Evolutionary conservation across 2,329 filamentous ascomycete genomes (phyloP).

Genomic region (Aspergillus costaricaensis): DNA sequence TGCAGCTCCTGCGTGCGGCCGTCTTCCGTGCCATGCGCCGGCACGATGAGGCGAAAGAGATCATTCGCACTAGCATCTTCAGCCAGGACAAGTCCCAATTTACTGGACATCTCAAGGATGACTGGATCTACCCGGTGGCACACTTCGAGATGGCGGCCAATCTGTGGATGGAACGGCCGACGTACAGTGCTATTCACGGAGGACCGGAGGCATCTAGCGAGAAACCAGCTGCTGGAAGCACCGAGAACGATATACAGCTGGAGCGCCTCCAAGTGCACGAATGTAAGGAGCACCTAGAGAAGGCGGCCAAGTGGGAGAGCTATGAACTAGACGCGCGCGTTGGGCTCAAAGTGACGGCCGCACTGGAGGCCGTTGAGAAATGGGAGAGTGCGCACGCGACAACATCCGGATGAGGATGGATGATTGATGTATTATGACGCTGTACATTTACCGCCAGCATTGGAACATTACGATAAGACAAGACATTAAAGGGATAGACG

Average conservation of each 20-base stretch:
- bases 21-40: slow-evolving; percentile 65
- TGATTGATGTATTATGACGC: slow-evolving; percentile 13
- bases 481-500: not conserved
- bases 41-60: slow-evolving; percentile 64
- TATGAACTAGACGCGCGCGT: slow-evolving; percentile 64
- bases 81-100: slow-evolving; percentile 56
- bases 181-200: slow-evolving; percentile 39
- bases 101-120: slow-evolving; percentile 53
- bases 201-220: slow-evolving; percentile 2
- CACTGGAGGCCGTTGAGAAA: slow-evolving; percentile 46
- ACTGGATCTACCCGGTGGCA: slow-evolving; percentile 71
- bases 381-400: slow-evolving; percentile 40
- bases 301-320: slow-evolving; percentile 60
- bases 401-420: slow-evolving; percentile 13
- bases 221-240: slow-evolving; percentile 7
- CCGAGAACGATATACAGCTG: slow-evolving; percentile 10
- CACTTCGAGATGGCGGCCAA: slow-evolving; percentile 85
- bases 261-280: slow-evolving; percentile 50
- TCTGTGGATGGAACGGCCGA: slow-evolving; percentile 68
- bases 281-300: slow-evolving; percentile 59
- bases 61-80: slow-evolving; percentile 66
- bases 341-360: slow-evolving; percentile 52
- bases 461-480: not conserved
- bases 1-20: slow-evolving; percentile 66
- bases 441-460: slow-evolving; percentile 10